Evolutionary conservation across 2,329 filamentous ascomycete species (phyloP), one percentile per base, ranked within the genome.

Genomic region (Trichoderma sp.): DNA sequence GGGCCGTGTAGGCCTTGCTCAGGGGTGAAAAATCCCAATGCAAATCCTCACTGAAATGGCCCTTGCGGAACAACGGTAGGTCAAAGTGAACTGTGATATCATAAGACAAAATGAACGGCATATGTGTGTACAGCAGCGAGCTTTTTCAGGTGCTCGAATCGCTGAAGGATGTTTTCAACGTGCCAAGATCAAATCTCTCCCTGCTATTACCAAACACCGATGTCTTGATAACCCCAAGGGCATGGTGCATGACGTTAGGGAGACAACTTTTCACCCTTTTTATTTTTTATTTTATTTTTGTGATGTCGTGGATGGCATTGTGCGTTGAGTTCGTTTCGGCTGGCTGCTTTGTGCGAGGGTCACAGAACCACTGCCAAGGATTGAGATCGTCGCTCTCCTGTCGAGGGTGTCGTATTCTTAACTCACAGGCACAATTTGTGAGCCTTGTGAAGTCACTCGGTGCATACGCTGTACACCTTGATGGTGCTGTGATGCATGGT

Each of bases 81-180:
- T 59, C 33, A 45, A 66, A 9, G 9, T 24, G 62, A 71, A 53
- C 6, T 63, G 56, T 66, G 63, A 67, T 59, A 12, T 31, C 18
- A 29, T 29, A 11, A 45, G 18, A 45, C 12, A 77, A 86, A 14
- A 38, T 38, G 35, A 38, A 38, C 83, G 88, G 88, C 88, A 89
- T 89, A 83, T 85, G 88, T 90, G 88, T 90, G 88, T 90, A 89
- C 88, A 89, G 86, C 88, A 87, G 82, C 84, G 87, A 86, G 86
- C 86, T 84, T 75, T 75, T 82, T 77, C 82, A 83, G 81, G 84
- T 88, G 87, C 88, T 86, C 86, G 81, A 83, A 80, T 85, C 87
- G 88, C 86, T 89, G 88, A 89, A 89, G 88, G 88, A 89, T 85
- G 78, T 83, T 83, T 85, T 84, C 78, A 84, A 85, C 88, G 88